Percentiles rank a stretch among this genome's conserved stretches.
Conservation (phyloP, 2,329 filamentous ascomycete species). For the Epichloe coenophiala region DNA sequence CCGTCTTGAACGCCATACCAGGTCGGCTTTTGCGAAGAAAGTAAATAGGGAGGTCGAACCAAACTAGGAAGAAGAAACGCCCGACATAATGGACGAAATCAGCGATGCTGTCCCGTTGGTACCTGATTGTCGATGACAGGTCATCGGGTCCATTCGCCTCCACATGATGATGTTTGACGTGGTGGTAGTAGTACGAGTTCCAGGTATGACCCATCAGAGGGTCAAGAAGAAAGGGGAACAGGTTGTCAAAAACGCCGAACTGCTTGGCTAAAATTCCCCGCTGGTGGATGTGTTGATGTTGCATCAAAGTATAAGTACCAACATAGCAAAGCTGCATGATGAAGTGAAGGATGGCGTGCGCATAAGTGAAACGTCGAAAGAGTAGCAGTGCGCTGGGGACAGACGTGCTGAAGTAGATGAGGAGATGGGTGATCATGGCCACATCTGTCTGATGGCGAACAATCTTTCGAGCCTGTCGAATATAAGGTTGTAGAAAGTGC, state of each 20-base stretch:
- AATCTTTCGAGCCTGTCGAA: constrained; percentile 37
- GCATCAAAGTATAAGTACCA: constrained; percentile 66
- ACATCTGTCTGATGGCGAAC: constrained; percentile 60
- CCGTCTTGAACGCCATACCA: constrained; percentile 38
- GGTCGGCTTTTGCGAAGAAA: constrained; percentile 52
- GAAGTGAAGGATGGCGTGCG: constrained; percentile 53
- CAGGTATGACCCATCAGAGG: constrained; percentile 73
- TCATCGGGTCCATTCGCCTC: constrained; percentile 70
- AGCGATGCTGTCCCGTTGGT: constrained; percentile 53
- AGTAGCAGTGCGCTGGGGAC: constrained; percentile 55
- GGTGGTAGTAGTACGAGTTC: constrained; percentile 77
- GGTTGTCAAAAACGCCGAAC: constrained; percentile 42
- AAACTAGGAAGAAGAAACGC: constrained; percentile 60
- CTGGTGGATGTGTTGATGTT: constrained; percentile 76
- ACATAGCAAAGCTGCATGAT: constrained; percentile 55
- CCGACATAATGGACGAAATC: constrained; percentile 61
- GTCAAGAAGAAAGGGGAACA: constrained; percentile 62
- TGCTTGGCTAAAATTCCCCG: constrained; percentile 49
- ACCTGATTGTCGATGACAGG: constrained; percentile 61
- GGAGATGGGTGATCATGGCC: constrained; percentile 62
- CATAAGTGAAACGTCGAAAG: constrained; percentile 51
- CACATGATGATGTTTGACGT: constrained; percentile 76
- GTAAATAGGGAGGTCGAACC: constrained; percentile 63
- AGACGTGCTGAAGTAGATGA: constrained; percentile 57
- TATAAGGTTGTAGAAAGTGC: constrained; percentile 45